Evolutionary conservation across 805 yeast genomes (phyloP).

Genomic region (Yamadazyma olivae): DNA sequence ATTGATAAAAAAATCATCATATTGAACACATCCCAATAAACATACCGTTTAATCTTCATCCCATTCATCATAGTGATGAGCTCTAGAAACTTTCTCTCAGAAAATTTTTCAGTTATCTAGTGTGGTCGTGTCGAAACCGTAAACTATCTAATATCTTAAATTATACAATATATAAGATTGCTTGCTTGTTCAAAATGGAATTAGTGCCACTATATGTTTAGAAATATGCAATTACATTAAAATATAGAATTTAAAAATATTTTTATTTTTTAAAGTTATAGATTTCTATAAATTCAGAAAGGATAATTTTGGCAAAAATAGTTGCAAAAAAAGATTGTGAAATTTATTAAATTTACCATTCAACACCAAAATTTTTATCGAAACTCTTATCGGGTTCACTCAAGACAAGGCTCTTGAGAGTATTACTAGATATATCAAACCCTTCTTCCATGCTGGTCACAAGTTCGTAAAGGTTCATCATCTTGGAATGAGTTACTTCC

Average conservation of each 20-base stretch:
- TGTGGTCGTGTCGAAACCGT: too few relatives aligned
- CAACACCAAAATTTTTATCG: background rate
- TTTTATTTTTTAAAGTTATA: too few relatives aligned
- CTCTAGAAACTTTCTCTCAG: background rate
- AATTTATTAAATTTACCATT: too few relatives aligned
- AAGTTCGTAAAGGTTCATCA: constrained; percentile 32
- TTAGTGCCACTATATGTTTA: too few relatives aligned
- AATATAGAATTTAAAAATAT: too few relatives aligned
- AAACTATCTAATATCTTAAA: too few relatives aligned
- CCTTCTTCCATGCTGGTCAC: constrained; percentile 11
- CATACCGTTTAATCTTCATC: constrained; percentile 1
- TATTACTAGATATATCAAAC: constrained; percentile 3
- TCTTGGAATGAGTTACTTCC: constrained; percentile 35
- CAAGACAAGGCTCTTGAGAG: constrained; percentile 5
- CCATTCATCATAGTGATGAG: background rate
- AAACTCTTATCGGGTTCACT: constrained; percentile 3
- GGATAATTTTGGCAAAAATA: too few relatives aligned
- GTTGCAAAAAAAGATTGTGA: too few relatives aligned
- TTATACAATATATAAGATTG: too few relatives aligned
- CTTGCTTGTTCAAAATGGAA: too few relatives aligned
- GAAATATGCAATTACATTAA: too few relatives aligned
- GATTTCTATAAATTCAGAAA: too few relatives aligned
- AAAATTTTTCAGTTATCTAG: background rate
- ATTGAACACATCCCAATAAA: background rate
- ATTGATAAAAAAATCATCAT: constrained; percentile 14